Evolutionary conservation across 148 eudicot genomes (phyloP).

Genomic region (Rhododendron ovatum): DNA sequence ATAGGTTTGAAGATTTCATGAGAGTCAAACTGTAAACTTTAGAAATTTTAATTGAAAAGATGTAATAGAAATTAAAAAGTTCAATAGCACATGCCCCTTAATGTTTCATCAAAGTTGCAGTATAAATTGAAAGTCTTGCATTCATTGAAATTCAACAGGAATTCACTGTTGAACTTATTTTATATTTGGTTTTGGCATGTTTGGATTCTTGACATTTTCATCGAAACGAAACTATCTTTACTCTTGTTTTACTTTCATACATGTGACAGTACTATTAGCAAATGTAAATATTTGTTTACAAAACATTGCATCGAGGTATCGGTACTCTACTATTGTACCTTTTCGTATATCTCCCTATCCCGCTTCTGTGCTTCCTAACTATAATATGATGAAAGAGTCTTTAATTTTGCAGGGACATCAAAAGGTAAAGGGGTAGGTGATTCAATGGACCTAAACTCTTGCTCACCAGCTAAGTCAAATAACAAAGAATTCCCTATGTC

Average conservation of each 20-base stretch:
- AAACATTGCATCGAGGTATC: not conserved
- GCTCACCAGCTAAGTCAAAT: slow-evolving; percentile 23
- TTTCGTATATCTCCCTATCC: not conserved
- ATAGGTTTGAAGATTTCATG: not conserved
- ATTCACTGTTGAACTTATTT: not conserved
- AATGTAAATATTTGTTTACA: not conserved
- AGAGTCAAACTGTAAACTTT: not conserved
- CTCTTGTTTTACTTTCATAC: not conserved
- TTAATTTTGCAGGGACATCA: slow-evolving; percentile 33
- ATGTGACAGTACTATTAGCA: not conserved
- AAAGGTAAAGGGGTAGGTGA: slow-evolving; percentile 17
- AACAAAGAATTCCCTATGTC: slow-evolving; percentile 11
- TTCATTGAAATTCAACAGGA: not conserved
- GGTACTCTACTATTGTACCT: not conserved
- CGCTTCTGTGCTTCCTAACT: not conserved
- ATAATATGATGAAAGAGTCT: not conserved
- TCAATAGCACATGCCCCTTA: not conserved
- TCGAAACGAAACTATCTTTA: not conserved
- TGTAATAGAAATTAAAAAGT: not conserved
- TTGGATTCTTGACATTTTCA: not conserved
- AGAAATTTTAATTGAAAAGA: not conserved
- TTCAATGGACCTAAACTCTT: slow-evolving; percentile 19
- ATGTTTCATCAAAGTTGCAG: not conserved
- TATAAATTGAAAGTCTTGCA: not conserved
- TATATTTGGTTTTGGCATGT: not conserved